phyloP scores from a whole-genome alignment of 2,329 filamentous ascomycete species.

The Cytospora leucostoma region DNA sequence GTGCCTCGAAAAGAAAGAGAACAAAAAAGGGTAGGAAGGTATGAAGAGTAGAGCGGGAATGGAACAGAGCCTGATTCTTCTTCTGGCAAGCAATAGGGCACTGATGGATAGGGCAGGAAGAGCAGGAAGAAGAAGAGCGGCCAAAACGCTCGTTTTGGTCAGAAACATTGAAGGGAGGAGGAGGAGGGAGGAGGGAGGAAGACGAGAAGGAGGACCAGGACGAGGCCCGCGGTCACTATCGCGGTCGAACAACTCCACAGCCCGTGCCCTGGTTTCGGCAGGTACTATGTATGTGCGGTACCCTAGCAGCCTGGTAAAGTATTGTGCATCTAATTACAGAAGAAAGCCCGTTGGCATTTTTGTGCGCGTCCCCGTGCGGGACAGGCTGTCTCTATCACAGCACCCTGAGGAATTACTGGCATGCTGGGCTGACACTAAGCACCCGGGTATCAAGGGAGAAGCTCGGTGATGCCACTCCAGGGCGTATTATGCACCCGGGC shows the following conservation, averaged over 20 bases:
- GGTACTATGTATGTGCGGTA: neutral
- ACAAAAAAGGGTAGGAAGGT: conserved; percentile 9
- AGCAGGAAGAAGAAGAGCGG: conserved; percentile 14
- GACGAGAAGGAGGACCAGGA: neutral
- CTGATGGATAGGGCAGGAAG: neutral
- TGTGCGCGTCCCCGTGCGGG: conserved; percentile 17
- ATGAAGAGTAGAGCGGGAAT: neutral
- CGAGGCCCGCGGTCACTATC: conserved; percentile 7
- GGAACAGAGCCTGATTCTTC: conserved; percentile 1
- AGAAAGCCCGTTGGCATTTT: conserved; percentile 16
- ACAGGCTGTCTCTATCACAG: conserved; percentile 18
- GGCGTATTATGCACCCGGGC: conserved; percentile 1
- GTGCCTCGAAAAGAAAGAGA: conserved; percentile 29
- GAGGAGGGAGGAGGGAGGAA: conserved; percentile 7
- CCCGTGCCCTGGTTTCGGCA: neutral
- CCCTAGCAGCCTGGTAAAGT: neutral
- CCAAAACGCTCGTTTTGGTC: conserved; percentile 5
- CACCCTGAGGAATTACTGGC: conserved; percentile 10
- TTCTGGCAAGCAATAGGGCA: conserved; percentile 2
- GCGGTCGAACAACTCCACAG: neutral
- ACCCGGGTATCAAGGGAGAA: conserved; percentile 20
- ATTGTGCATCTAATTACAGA: conserved; percentile 16
- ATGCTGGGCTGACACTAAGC: conserved; percentile 23
- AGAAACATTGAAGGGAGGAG: conserved; percentile 16
- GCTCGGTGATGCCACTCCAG: conserved; percentile 2